Base-by-base conservation (phyloP, 2,329 filamentous ascomycete genomes). In the Leptosphaerulina australis region DNA sequence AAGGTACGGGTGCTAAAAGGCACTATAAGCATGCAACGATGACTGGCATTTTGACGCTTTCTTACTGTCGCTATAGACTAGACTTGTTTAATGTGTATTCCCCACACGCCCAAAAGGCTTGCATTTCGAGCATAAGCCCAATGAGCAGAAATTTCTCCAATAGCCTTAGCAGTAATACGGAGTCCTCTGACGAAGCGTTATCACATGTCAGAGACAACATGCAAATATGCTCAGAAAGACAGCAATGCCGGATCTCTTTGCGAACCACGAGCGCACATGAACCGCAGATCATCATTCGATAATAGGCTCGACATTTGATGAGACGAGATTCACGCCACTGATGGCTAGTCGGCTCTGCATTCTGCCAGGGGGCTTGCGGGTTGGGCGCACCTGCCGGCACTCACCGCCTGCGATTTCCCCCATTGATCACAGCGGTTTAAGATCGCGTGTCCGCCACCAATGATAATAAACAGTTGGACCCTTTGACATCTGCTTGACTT, bases 251-350 rank as follows among this genome's bases (percentile, higher is more conserved):
- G n/a, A 44, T 36, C 41, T n/a, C 24, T 30, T 30, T 9, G 20
- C 8, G 21, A 14, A 4, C 15, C 20, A 20, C 18, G 5, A 10
- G 21, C 5, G 9, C n/a, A 28, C 17, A 5, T 20, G 10, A 24
- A 48, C 40, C 39, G 38, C 36, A 48, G 50, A 55, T 26, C 18
- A 44, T 62, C 54, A 59, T 59, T 50, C 62, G 60, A 63, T 43
- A 21, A 7, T 25, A n/a, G 7, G 20, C 15, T 37, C 18, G 44
- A 22, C 15, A 17, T 45, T 25, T 31, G 40, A 50, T 69, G 58
- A 60, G 53, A 62, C 63, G 65, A 70, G 54, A 17, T 66, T 69
- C 65, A 67, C 67, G 67, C 66, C 66, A 65, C 53, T 53, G 29
- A 31, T 34, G 30, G 25, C 25, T 29, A n/a, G n/a, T n/a, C n/a